phyloP scores from a whole-genome alignment of 2,329 filamentous ascomycete species.

The Fusarium vanettenii region DNA sequence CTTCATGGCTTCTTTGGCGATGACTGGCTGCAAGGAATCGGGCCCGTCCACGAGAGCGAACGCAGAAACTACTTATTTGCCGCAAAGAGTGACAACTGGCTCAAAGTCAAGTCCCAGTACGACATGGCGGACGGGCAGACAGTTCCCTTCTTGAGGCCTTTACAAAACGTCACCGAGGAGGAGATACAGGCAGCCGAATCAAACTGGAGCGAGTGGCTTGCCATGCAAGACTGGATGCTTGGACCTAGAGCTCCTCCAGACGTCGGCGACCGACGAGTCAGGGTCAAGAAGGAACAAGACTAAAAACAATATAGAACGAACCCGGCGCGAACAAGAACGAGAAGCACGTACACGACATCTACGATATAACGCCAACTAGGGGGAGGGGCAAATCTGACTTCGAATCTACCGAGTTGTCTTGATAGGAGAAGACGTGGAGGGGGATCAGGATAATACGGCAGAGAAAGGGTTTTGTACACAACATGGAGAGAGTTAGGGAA shows the following conservation, averaged over 20 bases:
- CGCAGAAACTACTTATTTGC: conserved; percentile 95
- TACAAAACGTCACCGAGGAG: conserved; percentile 79
- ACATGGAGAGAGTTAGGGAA: conserved; percentile 15
- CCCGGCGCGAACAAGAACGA: background rate
- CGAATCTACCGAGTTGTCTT: background rate
- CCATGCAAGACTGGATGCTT: conserved; percentile 99
- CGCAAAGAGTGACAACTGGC: conserved; percentile 91
- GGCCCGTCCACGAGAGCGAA: conserved; percentile 87
- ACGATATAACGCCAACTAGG: background rate
- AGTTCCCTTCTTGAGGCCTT: conserved; percentile 86
- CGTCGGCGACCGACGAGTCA: conserved; percentile 43
- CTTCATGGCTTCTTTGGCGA: conserved; percentile 98
- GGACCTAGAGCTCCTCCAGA: conserved; percentile 75
- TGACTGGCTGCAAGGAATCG: conserved; percentile 84
- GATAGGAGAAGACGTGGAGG: background rate
- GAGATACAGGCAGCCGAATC: conserved; percentile 87
- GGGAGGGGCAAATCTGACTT: background rate
- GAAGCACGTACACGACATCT: background rate
- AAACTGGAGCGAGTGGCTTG: conserved; percentile 93
- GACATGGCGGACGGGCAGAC: conserved; percentile 87
- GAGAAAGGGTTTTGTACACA: conserved; percentile 3
- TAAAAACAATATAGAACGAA: conserved; percentile 1
- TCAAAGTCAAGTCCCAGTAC: conserved; percentile 88
- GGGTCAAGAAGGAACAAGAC: conserved; percentile 47
- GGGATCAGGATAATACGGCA: background rate